These are phyloP conservation scores for Abrus precatorius DNA, from an alignment of 306 rosid genomes.

Conservation along the genomic window DNA sequence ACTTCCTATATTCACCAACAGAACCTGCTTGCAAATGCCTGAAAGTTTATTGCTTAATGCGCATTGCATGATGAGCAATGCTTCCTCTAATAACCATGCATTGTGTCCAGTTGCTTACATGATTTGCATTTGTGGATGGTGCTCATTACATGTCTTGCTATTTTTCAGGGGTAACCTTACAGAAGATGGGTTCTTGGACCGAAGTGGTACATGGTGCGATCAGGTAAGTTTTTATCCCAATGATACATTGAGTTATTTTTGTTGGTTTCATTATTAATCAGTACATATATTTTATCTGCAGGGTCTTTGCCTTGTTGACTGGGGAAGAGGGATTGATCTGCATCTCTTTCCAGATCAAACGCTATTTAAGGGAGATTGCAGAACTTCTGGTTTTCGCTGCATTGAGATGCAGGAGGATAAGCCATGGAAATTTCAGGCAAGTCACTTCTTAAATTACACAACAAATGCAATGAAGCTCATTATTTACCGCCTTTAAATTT, in stretches of 20 bases:
- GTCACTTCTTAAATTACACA: constrained; percentile 43
- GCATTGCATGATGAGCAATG: constrained; percentile 24
- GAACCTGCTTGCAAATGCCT: constrained; percentile 40
- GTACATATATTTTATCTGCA: constrained; percentile 49
- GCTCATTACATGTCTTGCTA: constrained; percentile 36
- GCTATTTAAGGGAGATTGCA: constrained; percentile 79
- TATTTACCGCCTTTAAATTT: constrained; percentile 35
- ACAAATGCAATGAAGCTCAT: constrained; percentile 33
- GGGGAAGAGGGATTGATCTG: constrained; percentile 97
- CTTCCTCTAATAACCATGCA: constrained; percentile 3
- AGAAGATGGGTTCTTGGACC: constrained; percentile 69
- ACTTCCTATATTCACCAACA: constrained; percentile 10
- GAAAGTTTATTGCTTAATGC: constrained; percentile 9
- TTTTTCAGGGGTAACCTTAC: constrained; percentile 64
- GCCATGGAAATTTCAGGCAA: constrained; percentile 92
- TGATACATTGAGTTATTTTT: constrained; percentile 29
- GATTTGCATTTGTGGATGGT: constrained; percentile 22
- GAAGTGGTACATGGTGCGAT: constrained; percentile 80
- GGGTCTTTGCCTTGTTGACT: constrained; percentile 99
- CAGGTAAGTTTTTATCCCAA: constrained; percentile 65
- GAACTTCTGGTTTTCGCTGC: constrained; percentile 96
- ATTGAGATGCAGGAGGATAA: constrained; percentile 84
- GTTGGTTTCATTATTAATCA: constrained; percentile 33
- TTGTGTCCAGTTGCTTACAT: constrained; percentile 15
- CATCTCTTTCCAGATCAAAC: constrained; percentile 76